phyloP scores from a whole-genome alignment of 73 alveolate genomes.

The Halteria grandinella region DNA sequence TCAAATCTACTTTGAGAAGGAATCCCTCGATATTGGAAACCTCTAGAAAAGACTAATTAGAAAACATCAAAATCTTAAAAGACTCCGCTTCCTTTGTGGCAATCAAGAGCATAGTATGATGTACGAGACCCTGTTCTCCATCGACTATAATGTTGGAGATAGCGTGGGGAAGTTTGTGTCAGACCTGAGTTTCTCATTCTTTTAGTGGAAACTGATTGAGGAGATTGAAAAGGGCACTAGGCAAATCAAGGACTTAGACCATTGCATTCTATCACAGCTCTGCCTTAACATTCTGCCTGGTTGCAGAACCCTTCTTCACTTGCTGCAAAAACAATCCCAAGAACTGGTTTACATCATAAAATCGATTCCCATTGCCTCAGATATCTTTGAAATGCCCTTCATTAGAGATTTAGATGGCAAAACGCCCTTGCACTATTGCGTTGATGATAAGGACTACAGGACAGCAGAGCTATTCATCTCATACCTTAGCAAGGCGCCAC shows the following conservation, averaged over 20 bases:
- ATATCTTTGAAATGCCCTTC: constrained; percentile 28
- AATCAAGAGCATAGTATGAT: constrained; percentile 2
- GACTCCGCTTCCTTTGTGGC: constrained; percentile 6
- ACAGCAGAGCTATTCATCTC: constrained; percentile 26
- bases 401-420: neutral
- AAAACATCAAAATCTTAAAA: constrained; percentile 7
- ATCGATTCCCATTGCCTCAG: neutral
- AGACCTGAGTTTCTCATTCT: constrained; percentile 19
- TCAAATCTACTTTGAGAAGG: too few species aligned
- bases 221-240: neutral
- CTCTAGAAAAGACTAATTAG: neutral
- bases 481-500: constrained; percentile 3
- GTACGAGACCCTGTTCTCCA: constrained; percentile 22
- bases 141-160: constrained; percentile 5
- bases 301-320: neutral
- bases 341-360: neutral
- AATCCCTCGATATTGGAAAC: constrained; percentile 1
- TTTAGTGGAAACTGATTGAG: constrained; percentile 54
- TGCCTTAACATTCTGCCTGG: neutral
- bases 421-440: constrained; percentile 19
- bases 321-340: neutral
- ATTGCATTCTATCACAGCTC: neutral
- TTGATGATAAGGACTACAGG: neutral
- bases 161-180: constrained; percentile 6
- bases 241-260: constrained; percentile 22